Percentiles rank a stretch among this genome's conserved stretches.
Conservation (phyloP, 2,329 filamentous ascomycete genomes). For the Paraphoma sp. region DNA sequence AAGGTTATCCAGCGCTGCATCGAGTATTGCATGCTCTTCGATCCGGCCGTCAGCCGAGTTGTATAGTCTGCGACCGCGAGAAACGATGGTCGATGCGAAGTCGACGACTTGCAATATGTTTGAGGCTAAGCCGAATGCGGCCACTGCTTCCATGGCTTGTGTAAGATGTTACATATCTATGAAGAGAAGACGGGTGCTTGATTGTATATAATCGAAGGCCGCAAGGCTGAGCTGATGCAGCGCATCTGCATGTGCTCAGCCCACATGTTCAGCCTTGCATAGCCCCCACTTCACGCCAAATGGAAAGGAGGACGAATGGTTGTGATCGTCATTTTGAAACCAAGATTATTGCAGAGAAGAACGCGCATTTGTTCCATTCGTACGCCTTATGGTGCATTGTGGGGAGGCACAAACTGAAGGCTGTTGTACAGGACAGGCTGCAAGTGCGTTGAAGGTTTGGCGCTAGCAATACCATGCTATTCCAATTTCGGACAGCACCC, state of each 20-base stretch:
- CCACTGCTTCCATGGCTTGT: not conserved
- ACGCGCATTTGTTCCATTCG: too few species aligned
- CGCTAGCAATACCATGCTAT: constrained; percentile 9
- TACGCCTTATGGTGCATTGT: too few species aligned
- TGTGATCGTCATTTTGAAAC: too few species aligned
- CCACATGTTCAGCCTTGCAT: too few species aligned
- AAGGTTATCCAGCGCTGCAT: constrained; percentile 1
- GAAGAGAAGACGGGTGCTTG: not conserved
- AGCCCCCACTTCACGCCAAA: too few species aligned
- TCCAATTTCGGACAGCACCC: constrained; percentile 3
- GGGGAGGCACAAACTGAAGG: too few species aligned
- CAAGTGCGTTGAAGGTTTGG: not conserved
- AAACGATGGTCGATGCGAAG: not conserved
- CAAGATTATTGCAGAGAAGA: too few species aligned
- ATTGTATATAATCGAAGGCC: not conserved
- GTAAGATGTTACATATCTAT: not conserved
- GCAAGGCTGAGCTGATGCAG: too few species aligned
- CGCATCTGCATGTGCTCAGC: too few species aligned
- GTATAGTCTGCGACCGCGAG: not conserved
- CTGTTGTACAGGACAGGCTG: too few species aligned
- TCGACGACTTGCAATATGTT: constrained; percentile 7
- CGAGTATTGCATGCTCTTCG: constrained; percentile 1
- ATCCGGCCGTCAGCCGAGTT: not conserved
- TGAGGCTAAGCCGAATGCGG: constrained; percentile 2
- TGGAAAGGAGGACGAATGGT: too few species aligned